phyloP scores from a whole-genome alignment of 805 yeast genomes.

The Metschnikowia noctiluminum region DNA sequence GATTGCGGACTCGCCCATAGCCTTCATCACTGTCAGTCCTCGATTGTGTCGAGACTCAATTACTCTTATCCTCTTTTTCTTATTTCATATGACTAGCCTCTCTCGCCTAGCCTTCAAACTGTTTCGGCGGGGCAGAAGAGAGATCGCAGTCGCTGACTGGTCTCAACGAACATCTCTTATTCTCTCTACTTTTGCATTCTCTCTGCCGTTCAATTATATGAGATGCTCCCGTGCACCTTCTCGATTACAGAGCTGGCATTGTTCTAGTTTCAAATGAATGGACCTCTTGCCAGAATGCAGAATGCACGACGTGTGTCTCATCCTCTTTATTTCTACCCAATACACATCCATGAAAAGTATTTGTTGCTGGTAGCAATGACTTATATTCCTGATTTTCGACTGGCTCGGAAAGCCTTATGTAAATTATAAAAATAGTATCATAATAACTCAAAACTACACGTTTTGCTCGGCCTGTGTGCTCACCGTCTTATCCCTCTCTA shows the following conservation, averaged over 20 bases:
- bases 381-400: no score
- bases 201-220: neutral
- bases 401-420: neutral
- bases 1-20: no score
- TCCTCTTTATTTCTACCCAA: neutral
- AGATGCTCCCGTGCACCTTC: no score
- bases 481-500: slow-evolving; percentile 14
- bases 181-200: neutral
- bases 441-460: neutral
- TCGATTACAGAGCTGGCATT: no score
- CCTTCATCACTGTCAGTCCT: no score
- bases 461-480: neutral
- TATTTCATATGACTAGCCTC: neutral
- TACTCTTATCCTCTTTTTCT: neutral
- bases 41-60: neutral
- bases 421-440: no score
- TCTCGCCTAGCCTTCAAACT: neutral
- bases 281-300: no score
- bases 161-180: neutral
- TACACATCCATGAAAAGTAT: neutral
- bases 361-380: no score
- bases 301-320: neutral
- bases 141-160: slow-evolving; percentile 2
- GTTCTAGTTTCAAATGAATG: no score
- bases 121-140: neutral